Evolutionary conservation across 192 early-diverging fungal species (phyloP), one percentile per base, ranked within the genome.

Genomic region (Podila minutissima): DNA sequence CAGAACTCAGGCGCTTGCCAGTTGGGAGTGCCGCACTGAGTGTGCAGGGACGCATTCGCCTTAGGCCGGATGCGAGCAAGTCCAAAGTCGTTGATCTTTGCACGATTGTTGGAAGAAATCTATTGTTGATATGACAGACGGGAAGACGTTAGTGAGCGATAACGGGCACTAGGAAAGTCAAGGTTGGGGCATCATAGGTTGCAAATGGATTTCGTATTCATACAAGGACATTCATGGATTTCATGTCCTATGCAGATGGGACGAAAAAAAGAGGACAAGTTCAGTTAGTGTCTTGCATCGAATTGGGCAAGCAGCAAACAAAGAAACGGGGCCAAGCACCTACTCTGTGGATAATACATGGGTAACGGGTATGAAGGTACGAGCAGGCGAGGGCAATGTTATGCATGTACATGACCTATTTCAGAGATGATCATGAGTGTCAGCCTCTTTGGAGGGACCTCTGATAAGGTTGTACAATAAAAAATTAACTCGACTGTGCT

Each of bases 1-100:
- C 92, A 94, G 66, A 93, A 93, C 78, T 94, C 93, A 32, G 93
- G 93, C 5, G 93, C 93, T 83, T 93, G 92, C 92, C 93, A 94
- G 67, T 94, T 94, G 62, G 93, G 93, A 28, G 93, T 94, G 20
- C 93, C 93, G 65, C 93, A 94, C 32, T 92, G 91, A 1, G 93
- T 94, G 35, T 94, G 93, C 66, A 93, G 86, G 33, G 88, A 88
- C 13, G 91, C 88, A 58, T 89, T 91, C 53, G 91, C 90, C 41
- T 83, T 87, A 61, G 91, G 92, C 11, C 93, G 86, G 55, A 94
- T 94, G n/a, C 93, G 91, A 3, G 93, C 93, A 66, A 94, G 67
- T 12, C 93, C 93, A 89, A 94, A 94, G 74, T 94, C 93, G 72
- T 94, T 94, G 31, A 94, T 92, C 75, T 94, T 94, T 22, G 93